Base-by-base conservation (phyloP, 768 basidiomycete genomes). In the Tephrocybe sp. region DNA sequence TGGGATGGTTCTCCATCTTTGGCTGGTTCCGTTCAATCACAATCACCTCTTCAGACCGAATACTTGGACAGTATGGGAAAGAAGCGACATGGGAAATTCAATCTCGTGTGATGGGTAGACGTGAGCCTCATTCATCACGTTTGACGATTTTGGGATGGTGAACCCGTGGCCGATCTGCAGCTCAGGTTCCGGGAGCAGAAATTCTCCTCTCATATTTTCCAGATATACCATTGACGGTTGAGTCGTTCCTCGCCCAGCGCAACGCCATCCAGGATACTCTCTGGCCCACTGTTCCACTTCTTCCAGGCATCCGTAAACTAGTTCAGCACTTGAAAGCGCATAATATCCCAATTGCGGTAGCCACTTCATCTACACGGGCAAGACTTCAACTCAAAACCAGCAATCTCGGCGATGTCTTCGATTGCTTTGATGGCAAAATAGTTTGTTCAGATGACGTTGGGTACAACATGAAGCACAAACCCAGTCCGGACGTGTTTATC, bases 31-130 rank as follows among this genome's bases (percentile, higher is more conserved):
- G n/a, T n/a, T n/a, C 27, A 29, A 29, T 11, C 27, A 29, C 27
- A 29, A 29, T 11, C 27, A 29, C 11, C 27, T 11, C 34, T n/a
- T 38, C 47, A 87, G 89, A 92, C 68, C 74, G 80, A 22, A 84
- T 91, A 44, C 79, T 94, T n/a, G 79, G 73, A 15, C 74, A 72
- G 9, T 84, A 86, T 59, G 89, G 88, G 21, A 83, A 82, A 53
- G 69, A 79, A 54, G 88, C 92, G 85, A 88, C 87, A 2, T 91
- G 89, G 89, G 84, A 88, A 47, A 89, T 92, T 49, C 91, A 92
- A 62, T 83, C 87, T 16, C 87, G 85, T 0, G 79, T 87, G 49
- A 93, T 92, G 91, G 91, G 91, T 45, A 88, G 86, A 73, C 80
- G 90, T 89, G 47, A 56, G 72, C 47, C 9, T 45, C 16, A n/a